Percentiles rank a stretch among this genome's conserved stretches.
Conservation (phyloP, 305 asterid genomes). For the Solanum hybrid region DNA sequence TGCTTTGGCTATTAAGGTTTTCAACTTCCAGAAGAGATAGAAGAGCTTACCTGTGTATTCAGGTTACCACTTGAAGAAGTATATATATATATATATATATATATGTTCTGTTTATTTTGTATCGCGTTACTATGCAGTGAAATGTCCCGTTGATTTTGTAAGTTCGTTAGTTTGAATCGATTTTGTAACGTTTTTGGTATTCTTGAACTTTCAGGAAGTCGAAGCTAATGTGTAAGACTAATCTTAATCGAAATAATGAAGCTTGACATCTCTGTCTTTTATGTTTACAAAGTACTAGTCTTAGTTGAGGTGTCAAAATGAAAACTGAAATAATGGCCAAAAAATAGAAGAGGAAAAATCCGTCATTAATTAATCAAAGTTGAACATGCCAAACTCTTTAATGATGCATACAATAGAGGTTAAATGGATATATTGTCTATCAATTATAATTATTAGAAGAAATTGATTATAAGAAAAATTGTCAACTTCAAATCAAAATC, state of each 20-base stretch:
- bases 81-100: too few relatives aligned
- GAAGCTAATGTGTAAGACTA: not conserved
- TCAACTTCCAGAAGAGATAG: slow-evolving; percentile 11
- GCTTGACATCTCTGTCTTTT: not conserved
- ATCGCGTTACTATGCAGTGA: not conserved
- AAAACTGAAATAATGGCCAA: not conserved
- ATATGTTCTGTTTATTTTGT: not conserved
- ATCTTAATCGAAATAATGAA: not conserved
- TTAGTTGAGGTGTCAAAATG: not conserved
- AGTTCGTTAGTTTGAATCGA: not conserved
- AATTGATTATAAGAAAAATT: not conserved
- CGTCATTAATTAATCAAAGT: too few relatives aligned
- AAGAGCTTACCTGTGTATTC: not conserved
- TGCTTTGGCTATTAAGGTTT: not conserved
- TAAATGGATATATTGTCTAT: not conserved
- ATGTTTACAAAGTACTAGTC: not conserved
- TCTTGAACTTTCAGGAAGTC: not conserved
- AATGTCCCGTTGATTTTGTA: not conserved
- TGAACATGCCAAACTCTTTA: too few relatives aligned
- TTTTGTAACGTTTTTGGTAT: not conserved
- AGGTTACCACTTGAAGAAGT: not conserved
- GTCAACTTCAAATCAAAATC: not conserved
- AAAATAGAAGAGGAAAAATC: not conserved
- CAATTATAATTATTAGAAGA: not conserved
- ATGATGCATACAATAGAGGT: not conserved